Conservation (phyloP, 164 flowering plant species). For the Paratinospora sagittata region DNA sequence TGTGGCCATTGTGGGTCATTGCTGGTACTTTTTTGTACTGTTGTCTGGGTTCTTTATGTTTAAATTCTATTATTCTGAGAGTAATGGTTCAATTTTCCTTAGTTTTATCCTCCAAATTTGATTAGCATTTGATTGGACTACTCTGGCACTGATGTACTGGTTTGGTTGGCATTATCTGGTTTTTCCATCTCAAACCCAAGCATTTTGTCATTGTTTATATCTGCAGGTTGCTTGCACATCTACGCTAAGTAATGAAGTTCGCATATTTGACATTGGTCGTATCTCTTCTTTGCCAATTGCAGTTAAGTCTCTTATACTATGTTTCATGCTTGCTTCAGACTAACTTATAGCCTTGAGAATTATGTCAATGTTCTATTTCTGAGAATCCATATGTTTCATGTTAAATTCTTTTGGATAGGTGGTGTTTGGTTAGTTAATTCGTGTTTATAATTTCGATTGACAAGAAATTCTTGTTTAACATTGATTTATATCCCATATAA, state of each 20-base stretch:
- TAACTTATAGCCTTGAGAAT: not conserved
- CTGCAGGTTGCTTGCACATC: constrained; percentile 79
- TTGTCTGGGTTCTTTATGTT: not conserved
- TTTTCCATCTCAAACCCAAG: not conserved
- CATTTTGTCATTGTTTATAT: not conserved
- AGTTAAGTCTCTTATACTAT: constrained; percentile 39
- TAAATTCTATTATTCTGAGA: not conserved
- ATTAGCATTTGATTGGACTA: not conserved
- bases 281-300: constrained; percentile 63
- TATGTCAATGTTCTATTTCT: not conserved
- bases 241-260: constrained; percentile 42
- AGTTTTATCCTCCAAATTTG: not conserved
- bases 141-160: not conserved
- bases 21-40: not conserved
- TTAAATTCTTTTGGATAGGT: not conserved
- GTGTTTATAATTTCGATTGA: not conserved
- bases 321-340: constrained; percentile 1
- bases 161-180: not conserved
- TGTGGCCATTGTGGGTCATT: not conserved
- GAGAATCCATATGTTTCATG: not conserved
- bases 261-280: constrained; percentile 66
- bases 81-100: not conserved
- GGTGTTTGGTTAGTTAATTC: not conserved
- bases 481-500: not conserved
- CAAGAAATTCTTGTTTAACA: not conserved